Evolutionary conservation across 352 stramenopile species (phyloP), one percentile per base, ranked within the genome.

Genomic region (Phytophthora litchii): DNA sequence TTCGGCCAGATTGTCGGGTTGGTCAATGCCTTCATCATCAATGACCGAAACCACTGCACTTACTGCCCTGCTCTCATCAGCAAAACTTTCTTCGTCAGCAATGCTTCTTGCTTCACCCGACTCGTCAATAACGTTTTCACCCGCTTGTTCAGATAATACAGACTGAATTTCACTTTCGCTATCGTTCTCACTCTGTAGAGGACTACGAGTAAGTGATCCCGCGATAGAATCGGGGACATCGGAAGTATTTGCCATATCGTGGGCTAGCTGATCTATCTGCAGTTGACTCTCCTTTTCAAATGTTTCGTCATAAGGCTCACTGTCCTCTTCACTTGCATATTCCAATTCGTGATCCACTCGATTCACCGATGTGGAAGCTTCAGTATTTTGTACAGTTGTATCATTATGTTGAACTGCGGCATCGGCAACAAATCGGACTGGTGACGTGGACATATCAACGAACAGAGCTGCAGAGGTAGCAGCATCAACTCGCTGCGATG

Each of bases 401-500:
- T 78, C 69, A n/a, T n/a, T n/a, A n/a, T 71, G 66, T 27, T 86
- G 74, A 34, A 83, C 63, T 9, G 52, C 61, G 44, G 45, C 56
- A 57, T 80, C 73, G 0, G 60, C 42, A 13, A 37, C 27, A 16
- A 64, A 45, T 17, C 29, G 49, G 11, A 70, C 41, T 3, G 74
- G 80, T 8, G 55, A 65, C 0, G 70, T 73, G 0, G 57, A 63
- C 1, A 49, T 63, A 35, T 89, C 82, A 1, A 79, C 46, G 3
- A 27, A 64, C 4, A 89, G 35, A 3, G 35, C 50, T 7, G 79
- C 77, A 17, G 52, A 80, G 14, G 78, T 89, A 5, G 65, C 62
- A 10, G 70, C 74, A 61, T 89, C 71, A 0, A 31, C 34, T 14
- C 54, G 51, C 16, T 43, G 49, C 13, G 48, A 36, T n/a, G 37